Evolutionary conservation across 2,329 filamentous ascomycete species (phyloP), one percentile per base, ranked within the genome.

Genomic region (Cladorrhinum sp.): DNA sequence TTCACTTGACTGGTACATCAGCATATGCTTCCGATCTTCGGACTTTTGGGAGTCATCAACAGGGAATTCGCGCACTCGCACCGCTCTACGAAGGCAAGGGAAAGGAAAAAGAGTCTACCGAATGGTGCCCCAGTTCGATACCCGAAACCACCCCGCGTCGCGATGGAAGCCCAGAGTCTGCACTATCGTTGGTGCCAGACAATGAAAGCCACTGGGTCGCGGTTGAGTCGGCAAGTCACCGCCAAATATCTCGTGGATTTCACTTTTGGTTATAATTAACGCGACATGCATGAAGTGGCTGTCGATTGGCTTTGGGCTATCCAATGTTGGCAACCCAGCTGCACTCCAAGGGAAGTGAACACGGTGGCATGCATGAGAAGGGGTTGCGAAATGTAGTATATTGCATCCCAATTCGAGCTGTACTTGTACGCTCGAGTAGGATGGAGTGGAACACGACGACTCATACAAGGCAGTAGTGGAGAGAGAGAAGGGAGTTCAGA

Each of bases 1-100:
- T 77, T 16, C 68, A 66, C 25, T 66, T 80, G 22, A 57, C 55
- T 3, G 70, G 69, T 0, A 61, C 69, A 51, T 48, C 57, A 38
- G 36, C 53, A 24, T 75, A 70, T 64, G 8, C 32, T 3, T 64
- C 54, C 57, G 70, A 57, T 45, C 61, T 29, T 18, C 29, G 45
- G 41, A 27, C 25, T 24, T 16, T 57, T 25, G 50, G 45, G 32
- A 29, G 25, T 7, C 24, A 53, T 41, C 6, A 48, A 50, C 12
- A 53, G 45, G 8, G 23, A 18, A 50, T 45, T 24, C 2, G 18
- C 25, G 36, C 23, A 32, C 27, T 16, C 23, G n/a, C 36, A 20
- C 5, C 20, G 25, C 36, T 29, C 18, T 41, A 18, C 9, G 18
- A 54, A 51, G 45, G 27, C 9, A 60, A 61, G 50, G 53, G 45